Evolutionary conservation across 2,329 filamentous ascomycete genomes (phyloP).

Genomic region (Paracorniculantispora psalliotae): DNA sequence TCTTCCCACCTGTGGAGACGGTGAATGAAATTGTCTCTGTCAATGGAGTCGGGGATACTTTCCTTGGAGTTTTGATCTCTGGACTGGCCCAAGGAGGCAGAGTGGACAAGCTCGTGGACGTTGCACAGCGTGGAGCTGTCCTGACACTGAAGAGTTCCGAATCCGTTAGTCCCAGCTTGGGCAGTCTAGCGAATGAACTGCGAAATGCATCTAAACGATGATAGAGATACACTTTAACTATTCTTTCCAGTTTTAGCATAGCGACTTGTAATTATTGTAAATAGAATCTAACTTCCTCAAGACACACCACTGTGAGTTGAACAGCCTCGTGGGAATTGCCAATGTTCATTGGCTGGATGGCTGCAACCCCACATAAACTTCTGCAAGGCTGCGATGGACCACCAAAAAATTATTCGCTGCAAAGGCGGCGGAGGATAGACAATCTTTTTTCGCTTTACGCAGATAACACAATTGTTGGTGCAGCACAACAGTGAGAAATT

Average conservation of each 20-base stretch:
- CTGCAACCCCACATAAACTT: constrained; percentile 1
- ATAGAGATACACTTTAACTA: not conserved
- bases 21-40: constrained; percentile 77
- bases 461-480: constrained; percentile 15
- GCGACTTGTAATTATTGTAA: not conserved
- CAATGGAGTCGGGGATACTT: constrained; percentile 92
- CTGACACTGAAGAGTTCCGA: constrained; percentile 71
- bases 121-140: constrained; percentile 78
- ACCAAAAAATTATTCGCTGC: constrained; percentile 28
- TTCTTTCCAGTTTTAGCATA: not conserved
- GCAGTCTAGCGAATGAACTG: constrained; percentile 39
- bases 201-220: constrained; percentile 18
- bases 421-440: constrained; percentile 18
- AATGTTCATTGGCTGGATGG: not conserved
- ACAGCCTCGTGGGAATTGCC: not conserved
- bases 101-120: constrained; percentile 59
- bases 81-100: constrained; percentile 60
- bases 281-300: not conserved
- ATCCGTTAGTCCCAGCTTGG: constrained; percentile 61
- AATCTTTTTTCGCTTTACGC: constrained; percentile 2
- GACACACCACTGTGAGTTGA: not conserved
- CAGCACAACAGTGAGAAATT: constrained; percentile 11
- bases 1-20: constrained; percentile 61
- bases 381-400: constrained; percentile 26
- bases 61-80: constrained; percentile 79